These are phyloP conservation scores for Caloboletus firmus DNA, from an alignment of 1,284 basidiomycete species.

Conservation along the genomic window DNA sequence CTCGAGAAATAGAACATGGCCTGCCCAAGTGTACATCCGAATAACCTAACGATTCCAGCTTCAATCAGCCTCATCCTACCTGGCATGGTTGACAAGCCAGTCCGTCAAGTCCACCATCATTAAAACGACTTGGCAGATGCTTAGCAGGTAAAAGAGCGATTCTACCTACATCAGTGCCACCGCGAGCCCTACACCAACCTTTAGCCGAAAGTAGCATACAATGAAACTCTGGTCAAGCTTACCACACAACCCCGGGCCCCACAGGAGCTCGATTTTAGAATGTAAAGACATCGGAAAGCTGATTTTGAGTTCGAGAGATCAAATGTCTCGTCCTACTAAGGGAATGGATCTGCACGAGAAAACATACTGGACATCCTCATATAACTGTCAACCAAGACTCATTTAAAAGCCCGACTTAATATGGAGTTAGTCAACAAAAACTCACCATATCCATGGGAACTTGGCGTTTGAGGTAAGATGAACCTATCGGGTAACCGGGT, in stretches of 20 bases:
- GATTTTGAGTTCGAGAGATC: too few species aligned
- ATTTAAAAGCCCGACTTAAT: background rate
- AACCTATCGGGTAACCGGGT: too few species aligned
- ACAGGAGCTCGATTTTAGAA: background rate
- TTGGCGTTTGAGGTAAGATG: too few species aligned
- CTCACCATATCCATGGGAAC: too few species aligned
- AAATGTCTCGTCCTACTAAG: background rate
- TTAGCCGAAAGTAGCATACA: background rate
- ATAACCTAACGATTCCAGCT: background rate
- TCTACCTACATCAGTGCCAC: too few species aligned
- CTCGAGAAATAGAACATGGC: constrained; percentile 11
- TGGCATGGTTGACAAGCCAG: too few species aligned
- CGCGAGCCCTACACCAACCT: background rate
- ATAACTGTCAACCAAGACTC: background rate
- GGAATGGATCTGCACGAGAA: too few species aligned
- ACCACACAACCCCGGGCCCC: constrained; percentile 10
- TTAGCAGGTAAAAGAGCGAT: too few species aligned
- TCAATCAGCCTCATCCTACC: background rate
- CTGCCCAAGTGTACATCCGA: constrained; percentile 17
- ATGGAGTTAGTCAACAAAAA: too few species aligned
- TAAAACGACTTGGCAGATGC: too few species aligned
- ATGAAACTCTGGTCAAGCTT: background rate
- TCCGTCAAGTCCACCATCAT: too few species aligned
- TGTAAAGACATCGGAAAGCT: background rate
- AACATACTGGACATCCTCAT: background rate